Evolutionary conservation across 2,329 filamentous ascomycete genomes (phyloP).

Genomic region (Hawksworthiomyces lignivorus): DNA sequence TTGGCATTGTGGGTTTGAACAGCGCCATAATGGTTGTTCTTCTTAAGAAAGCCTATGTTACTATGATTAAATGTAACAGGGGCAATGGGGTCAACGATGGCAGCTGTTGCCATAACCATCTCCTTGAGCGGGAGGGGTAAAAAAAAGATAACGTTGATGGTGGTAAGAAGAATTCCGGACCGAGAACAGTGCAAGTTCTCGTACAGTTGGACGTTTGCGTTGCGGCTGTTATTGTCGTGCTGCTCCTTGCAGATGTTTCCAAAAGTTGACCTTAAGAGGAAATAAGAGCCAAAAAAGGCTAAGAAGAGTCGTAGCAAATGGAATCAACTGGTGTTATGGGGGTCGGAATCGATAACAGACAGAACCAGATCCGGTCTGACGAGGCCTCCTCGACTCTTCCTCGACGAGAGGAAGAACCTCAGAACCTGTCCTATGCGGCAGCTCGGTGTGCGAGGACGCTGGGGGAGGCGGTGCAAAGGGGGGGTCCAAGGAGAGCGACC

Average conservation of each 20-base stretch:
- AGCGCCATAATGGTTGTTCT: slow-evolving; percentile 30
- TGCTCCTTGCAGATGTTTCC: too few species aligned
- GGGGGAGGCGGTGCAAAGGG: slow-evolving; percentile 40
- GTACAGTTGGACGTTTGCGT: too few species aligned
- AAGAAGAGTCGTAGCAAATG: slow-evolving; percentile 15
- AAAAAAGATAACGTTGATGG: not conserved
- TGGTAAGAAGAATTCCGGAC: not conserved
- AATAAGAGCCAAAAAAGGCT: slow-evolving; percentile 9
- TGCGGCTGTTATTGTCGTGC: too few species aligned
- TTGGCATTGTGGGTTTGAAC: slow-evolving; percentile 48
- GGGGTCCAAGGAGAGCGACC: slow-evolving; percentile 43
- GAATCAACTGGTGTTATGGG: slow-evolving; percentile 91
- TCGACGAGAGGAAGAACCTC: slow-evolving; percentile 98
- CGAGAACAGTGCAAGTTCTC: too few species aligned
- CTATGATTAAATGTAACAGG: slow-evolving; percentile 39
- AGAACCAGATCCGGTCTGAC: slow-evolving; percentile 83
- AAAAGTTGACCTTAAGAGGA: too few species aligned
- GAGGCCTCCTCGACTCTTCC: slow-evolving; percentile 99
- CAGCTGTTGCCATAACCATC: slow-evolving; percentile 59
- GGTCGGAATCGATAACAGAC: slow-evolving; percentile 92
- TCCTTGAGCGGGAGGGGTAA: slow-evolving; percentile 28
- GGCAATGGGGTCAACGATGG: slow-evolving; percentile 43
- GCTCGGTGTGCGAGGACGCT: slow-evolving; percentile 65
- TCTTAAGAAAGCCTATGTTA: slow-evolving; percentile 43
- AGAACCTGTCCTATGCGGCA: slow-evolving; percentile 99